Percentiles rank a stretch among this genome's conserved stretches.
Conservation (phyloP, 371 early-diverging fungal genomes). For the Mortierella sp. region DNA sequence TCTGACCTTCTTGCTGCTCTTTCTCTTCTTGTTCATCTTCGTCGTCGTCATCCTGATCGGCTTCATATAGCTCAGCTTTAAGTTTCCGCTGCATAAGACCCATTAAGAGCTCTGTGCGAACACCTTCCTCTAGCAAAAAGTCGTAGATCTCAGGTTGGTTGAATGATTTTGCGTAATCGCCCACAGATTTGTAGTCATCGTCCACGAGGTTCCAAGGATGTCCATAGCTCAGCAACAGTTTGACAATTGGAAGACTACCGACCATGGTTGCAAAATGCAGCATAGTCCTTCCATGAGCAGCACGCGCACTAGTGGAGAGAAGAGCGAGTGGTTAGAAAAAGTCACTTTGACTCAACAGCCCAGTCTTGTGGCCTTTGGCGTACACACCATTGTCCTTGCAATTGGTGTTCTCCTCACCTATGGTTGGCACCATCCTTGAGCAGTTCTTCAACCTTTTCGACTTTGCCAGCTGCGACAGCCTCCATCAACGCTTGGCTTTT, state of each 20-base stretch:
- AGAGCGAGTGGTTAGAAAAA: not conserved
- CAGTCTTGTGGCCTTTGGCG: not conserved
- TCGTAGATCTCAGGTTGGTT: constrained; percentile 75
- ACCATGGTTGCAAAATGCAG: constrained; percentile 70
- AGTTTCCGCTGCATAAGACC: constrained; percentile 57
- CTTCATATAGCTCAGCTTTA: constrained; percentile 51
- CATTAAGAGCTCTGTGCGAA: constrained; percentile 84
- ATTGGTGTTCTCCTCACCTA: constrained; percentile 22
- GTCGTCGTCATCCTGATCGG: constrained; percentile 53
- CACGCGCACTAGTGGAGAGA: constrained; percentile 32
- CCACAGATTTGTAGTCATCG: constrained; percentile 71
- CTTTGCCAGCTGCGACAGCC: constrained; percentile 47
- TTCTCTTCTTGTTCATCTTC: constrained; percentile 59
- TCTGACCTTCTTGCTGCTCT: constrained; percentile 19
- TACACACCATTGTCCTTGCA: not conserved
- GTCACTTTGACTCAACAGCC: not conserved
- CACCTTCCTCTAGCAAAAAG: constrained; percentile 84
- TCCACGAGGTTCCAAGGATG: constrained; percentile 85
- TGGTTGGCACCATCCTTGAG: constrained; percentile 51
- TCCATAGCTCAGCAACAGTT: constrained; percentile 66
- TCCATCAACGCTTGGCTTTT: constrained; percentile 50
- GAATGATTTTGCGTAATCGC: constrained; percentile 74
- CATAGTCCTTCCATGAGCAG: constrained; percentile 62
- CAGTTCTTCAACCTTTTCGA: constrained; percentile 28
- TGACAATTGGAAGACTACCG: constrained; percentile 68